These are phyloP conservation scores for Bullera alba DNA, from an alignment of 768 basidiomycete genomes.

Conservation along the genomic window DNA sequence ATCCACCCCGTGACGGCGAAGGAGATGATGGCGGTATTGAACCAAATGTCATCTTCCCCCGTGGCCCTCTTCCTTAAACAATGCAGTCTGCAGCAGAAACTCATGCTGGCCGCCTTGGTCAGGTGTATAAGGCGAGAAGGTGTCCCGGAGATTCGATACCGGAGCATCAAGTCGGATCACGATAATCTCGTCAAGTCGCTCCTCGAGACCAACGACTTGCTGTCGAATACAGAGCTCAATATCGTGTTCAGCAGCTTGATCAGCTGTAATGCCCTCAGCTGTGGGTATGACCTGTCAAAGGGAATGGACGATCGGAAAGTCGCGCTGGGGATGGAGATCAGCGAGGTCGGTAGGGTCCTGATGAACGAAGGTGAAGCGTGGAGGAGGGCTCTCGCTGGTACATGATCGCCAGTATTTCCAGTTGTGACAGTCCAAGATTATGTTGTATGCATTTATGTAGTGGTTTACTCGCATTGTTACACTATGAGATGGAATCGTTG, in stretches of 20 bases:
- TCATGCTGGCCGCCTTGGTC: conserved; percentile 76
- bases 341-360: conserved; percentile 76
- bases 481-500: no score
- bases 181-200: conserved; percentile 62
- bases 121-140: conserved; percentile 77
- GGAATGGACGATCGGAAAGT: conserved; percentile 62
- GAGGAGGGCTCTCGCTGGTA: conserved; percentile 46
- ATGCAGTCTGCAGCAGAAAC: conserved; percentile 77
- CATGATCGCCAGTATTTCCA: no score
- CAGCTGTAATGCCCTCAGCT: conserved; percentile 67
- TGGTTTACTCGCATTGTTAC: no score
- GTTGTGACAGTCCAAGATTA: no score
- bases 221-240: conserved; percentile 58
- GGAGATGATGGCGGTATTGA: conserved; percentile 72
- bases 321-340: conserved; percentile 72
- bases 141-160: conserved; percentile 64
- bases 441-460: no score
- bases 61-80: conserved; percentile 74
- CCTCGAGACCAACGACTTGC: conserved; percentile 57
- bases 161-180: conserved; percentile 69
- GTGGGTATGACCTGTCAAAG: conserved; percentile 62
- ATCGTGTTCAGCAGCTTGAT: conserved; percentile 69
- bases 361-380: conserved; percentile 61
- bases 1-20: conserved; percentile 56
- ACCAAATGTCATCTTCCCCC: conserved; percentile 83